These are phyloP conservation scores for Pyrrhoderma lamaoense DNA, from an alignment of 1,284 basidiomycete genomes.

Conservation along the genomic window DNA sequence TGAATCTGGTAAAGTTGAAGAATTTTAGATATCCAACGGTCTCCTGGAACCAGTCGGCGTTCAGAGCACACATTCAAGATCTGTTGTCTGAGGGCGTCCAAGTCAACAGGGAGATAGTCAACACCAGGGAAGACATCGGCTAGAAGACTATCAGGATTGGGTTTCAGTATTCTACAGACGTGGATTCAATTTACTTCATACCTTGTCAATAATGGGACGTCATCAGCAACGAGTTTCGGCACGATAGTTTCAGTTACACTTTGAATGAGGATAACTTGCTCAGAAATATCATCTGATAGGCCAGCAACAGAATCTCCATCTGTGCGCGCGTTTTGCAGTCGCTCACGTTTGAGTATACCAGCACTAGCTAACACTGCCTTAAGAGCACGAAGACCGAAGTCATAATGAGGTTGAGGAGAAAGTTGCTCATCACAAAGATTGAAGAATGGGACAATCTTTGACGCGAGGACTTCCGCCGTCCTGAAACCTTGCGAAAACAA, in stretches of 20 bases:
- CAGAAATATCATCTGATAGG: conserved; percentile 67
- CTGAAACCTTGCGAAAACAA: conserved; percentile 99
- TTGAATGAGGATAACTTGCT: conserved; percentile 97
- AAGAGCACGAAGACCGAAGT: conserved; percentile 96
- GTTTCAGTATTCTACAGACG: not conserved
- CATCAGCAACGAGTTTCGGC: conserved; percentile 95
- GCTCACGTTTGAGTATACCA: conserved; percentile 94
- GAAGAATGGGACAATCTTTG: conserved; percentile 99
- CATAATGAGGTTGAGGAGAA: conserved; percentile 96
- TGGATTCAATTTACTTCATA: conserved; percentile 29
- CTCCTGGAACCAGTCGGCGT: conserved; percentile 77
- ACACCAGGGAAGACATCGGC: conserved; percentile 98
- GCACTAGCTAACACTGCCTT: conserved; percentile 96
- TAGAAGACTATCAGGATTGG: conserved; percentile 55
- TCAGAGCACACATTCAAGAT: conserved; percentile 86
- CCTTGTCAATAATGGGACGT: conserved; percentile 92
- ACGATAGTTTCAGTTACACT: conserved; percentile 99
- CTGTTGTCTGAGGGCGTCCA: conserved; percentile 78
- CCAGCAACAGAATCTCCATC: conserved; percentile 41
- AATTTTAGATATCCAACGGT: conserved; percentile 93
- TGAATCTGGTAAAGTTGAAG: conserved; percentile 98
- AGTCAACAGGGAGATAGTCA: conserved; percentile 83
- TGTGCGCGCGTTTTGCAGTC: conserved; percentile 47
- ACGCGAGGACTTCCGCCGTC: conserved; percentile 91
- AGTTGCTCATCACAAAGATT: conserved; percentile 97